These are phyloP conservation scores for Arxiozyma bovina DNA, from an alignment of 1,139 yeast genomes.

Conservation along the genomic window DNA sequence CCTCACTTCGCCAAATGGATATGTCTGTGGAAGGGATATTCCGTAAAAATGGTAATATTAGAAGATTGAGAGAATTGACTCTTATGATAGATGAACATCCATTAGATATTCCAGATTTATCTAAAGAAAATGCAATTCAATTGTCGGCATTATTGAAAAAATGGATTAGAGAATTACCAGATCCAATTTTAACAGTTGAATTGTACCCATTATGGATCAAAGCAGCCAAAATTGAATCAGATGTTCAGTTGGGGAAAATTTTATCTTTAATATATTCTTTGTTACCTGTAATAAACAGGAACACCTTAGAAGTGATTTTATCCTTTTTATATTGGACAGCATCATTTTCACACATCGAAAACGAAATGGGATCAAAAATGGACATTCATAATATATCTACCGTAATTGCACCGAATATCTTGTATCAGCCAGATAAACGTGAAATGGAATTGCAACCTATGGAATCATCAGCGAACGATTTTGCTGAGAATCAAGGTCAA, in stretches of 20 bases:
- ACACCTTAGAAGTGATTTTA: conserved; percentile 75
- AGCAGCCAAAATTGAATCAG: conserved; percentile 53
- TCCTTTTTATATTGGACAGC: conserved; percentile 93
- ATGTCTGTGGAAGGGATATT: conserved; percentile 96
- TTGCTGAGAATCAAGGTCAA: conserved; percentile 52
- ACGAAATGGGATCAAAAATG: conserved; percentile 90
- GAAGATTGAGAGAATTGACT: conserved; percentile 65
- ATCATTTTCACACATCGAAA: conserved; percentile 83
- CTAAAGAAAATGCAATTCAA: conserved; percentile 80
- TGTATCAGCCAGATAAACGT: conserved; percentile 37
- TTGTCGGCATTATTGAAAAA: conserved; percentile 89
- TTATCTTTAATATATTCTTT: conserved; percentile 68
- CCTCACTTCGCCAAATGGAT: conserved; percentile 81
- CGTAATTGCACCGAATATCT: conserved; percentile 86
- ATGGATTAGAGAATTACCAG: conserved; percentile 86
- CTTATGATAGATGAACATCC: conserved; percentile 72
- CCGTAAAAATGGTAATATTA: conserved; percentile 91
- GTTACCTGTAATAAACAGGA: conserved; percentile 76
- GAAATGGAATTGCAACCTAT: conserved; percentile 18
- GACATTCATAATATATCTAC: conserved; percentile 92
- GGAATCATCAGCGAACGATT: conserved; percentile 32
- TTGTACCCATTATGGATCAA: conserved; percentile 75
- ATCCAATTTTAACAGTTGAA: conserved; percentile 72
- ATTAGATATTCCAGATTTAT: conserved; percentile 59
- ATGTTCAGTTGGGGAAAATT: conserved; percentile 43